Percentiles rank a stretch among this genome's conserved stretches.
Evolutionary conservation across 2,329 filamentous ascomycete species (phyloP).

Genomic region (Ophiostoma montium): DNA sequence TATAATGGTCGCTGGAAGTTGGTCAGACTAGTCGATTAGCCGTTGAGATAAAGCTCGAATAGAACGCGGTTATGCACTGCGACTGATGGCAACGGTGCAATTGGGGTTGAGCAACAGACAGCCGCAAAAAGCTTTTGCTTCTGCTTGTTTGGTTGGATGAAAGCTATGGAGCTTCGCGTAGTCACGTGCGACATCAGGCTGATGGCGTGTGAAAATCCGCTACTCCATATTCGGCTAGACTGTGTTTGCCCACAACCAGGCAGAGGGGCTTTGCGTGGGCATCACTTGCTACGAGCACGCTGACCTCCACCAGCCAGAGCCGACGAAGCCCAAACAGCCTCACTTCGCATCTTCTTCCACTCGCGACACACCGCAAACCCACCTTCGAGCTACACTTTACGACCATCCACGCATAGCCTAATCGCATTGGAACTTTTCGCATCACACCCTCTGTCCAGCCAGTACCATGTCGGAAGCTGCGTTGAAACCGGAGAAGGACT

Average conservation of each 20-base stretch:
- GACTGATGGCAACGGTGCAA: too few relatives aligned
- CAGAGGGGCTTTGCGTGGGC: slow-evolving; percentile 11
- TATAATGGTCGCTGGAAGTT: too few relatives aligned
- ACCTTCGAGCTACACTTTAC: too few relatives aligned
- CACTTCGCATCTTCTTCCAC: neutral
- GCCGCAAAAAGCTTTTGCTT: too few relatives aligned
- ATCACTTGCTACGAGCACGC: slow-evolving; percentile 3
- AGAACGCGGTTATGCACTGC: too few relatives aligned
- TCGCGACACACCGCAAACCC: neutral
- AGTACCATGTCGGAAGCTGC: slow-evolving; percentile 64
- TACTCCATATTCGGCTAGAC: neutral
- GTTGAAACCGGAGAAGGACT: slow-evolving; percentile 97
- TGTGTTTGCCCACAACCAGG: slow-evolving; percentile 3
- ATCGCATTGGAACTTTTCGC: too few relatives aligned
- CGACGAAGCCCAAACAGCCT: neutral
- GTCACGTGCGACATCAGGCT: slow-evolving; percentile 2
- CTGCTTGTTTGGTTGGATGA: neutral
- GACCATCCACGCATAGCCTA: neutral
- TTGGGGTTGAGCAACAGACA: too few relatives aligned
- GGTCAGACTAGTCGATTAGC: too few relatives aligned
- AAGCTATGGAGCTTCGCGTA: slow-evolving; percentile 1
- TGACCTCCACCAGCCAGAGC: too few relatives aligned
- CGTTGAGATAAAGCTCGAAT: too few relatives aligned
- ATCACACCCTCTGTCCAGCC: neutral
- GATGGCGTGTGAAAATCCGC: neutral